A percentile compares a stretch with the other conserved stretches of the same genome.
These are phyloP conservation scores for Mycena maculata DNA, from an alignment of 768 basidiomycete genomes.

Conservation along the genomic window DNA sequence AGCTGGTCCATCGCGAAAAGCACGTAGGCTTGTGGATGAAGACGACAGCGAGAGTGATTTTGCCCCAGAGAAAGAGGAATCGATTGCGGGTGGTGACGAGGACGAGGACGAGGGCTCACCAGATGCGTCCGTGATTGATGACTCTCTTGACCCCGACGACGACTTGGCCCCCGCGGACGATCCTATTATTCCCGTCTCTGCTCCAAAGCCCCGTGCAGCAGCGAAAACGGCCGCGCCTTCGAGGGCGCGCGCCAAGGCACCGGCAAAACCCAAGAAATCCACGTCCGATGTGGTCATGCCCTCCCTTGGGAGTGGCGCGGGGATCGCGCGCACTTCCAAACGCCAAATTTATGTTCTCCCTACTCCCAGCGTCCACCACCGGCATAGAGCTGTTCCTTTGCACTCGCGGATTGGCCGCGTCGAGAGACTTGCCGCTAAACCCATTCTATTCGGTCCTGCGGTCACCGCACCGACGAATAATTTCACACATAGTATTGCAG, in stretches of 20 bases:
- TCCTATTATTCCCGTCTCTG: constrained; percentile 23
- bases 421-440: constrained; percentile 67
- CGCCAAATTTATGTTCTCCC: constrained; percentile 71
- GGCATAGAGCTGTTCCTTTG: constrained; percentile 76
- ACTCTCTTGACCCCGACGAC: constrained; percentile 33
- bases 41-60: constrained; percentile 69
- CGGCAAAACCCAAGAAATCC: constrained; percentile 39
- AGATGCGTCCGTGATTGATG: constrained; percentile 38
- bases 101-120: constrained; percentile 44
- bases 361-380: constrained; percentile 75
- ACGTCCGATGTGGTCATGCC: constrained; percentile 26
- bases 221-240: constrained; percentile 26
- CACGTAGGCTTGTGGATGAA: constrained; percentile 37
- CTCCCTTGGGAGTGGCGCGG: constrained; percentile 39
- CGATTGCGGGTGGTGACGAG: constrained; percentile 45
- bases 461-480: constrained; percentile 62
- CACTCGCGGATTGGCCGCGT: constrained; percentile 62
- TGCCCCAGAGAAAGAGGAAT: constrained; percentile 54
- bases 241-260: constrained; percentile 45
- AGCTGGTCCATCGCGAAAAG: constrained; percentile 53
- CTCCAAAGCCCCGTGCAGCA: constrained; percentile 27
- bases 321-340: constrained; percentile 51
- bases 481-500: constrained; percentile 59
- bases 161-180: constrained; percentile 37
- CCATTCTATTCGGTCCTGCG: constrained; percentile 61